A percentile compares a stretch with the other conserved stretches of the same genome.
phyloP scores from a whole-genome alignment of 1,284 basidiomycete species.

The Fomitopsis palustris region DNA sequence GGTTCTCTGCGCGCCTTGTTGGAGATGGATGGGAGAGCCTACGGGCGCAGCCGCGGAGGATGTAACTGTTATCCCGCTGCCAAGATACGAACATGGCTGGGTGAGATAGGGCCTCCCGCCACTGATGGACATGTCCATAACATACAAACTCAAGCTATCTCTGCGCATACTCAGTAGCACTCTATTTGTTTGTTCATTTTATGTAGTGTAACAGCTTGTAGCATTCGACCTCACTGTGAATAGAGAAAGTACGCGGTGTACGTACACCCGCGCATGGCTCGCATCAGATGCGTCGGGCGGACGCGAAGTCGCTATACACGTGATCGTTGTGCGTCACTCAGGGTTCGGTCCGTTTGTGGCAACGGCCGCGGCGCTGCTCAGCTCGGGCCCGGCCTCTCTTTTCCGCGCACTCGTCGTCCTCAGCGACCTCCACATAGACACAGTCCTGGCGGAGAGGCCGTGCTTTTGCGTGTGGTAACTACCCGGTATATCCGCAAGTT shows the following conservation, averaged over 20 bases:
- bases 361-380: background rate
- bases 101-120: background rate
- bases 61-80: slow-evolving; percentile 51
- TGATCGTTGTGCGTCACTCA: background rate
- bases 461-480: background rate
- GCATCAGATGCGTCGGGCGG: too few species aligned
- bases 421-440: background rate
- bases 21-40: slow-evolving; percentile 62
- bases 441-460: background rate
- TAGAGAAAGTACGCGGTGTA: too few species aligned
- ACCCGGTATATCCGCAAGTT: too few species aligned
- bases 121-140: too few species aligned
- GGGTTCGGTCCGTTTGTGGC: background rate
- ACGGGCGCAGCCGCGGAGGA: slow-evolving; percentile 31
- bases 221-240: too few species aligned
- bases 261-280: too few species aligned
- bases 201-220: too few species aligned
- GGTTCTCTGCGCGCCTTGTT: slow-evolving; percentile 66
- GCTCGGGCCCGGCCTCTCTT: background rate
- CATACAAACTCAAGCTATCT: too few species aligned
- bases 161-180: too few species aligned
- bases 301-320: background rate
- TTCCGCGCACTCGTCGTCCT: background rate
- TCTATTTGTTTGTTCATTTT: too few species aligned
- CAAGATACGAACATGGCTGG: slow-evolving; percentile 39